phyloP scores from a whole-genome alignment of 208 protist genomes.

The Leishmania arabica region DNA sequence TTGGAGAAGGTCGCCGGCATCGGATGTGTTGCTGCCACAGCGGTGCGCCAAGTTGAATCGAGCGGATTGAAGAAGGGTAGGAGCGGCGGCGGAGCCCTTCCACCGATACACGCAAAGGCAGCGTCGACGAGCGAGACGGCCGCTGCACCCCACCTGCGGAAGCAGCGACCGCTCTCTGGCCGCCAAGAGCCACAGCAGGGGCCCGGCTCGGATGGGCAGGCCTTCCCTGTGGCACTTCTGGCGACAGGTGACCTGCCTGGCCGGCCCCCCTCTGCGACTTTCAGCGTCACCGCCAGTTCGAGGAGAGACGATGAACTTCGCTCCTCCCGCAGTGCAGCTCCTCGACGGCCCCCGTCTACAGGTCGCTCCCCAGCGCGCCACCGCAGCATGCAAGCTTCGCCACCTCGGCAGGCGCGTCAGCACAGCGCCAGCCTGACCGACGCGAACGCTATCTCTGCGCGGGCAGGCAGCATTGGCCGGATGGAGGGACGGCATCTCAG shows the following conservation, averaged over 20 bases:
- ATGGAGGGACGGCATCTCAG: not conserved
- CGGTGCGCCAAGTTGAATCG: not conserved
- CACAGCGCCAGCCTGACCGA: not conserved
- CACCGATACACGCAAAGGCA: not conserved
- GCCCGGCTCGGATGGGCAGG: not conserved
- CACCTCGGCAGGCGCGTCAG: not conserved
- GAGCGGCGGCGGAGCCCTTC: not conserved
- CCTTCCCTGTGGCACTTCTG: not conserved
- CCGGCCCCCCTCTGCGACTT: not conserved
- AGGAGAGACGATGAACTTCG: not conserved
- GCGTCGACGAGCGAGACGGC: not conserved
- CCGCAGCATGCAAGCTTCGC: not conserved
- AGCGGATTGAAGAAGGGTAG: not conserved
- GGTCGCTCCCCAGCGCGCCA: not conserved
- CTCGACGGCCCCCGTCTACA: not conserved
- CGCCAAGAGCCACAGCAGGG: not conserved
- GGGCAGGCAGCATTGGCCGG: not conserved
- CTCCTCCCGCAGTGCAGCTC: not conserved
- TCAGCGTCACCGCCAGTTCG: not conserved
- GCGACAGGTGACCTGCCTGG: not conserved
- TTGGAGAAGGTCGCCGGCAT: not conserved
- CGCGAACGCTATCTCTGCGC: not conserved
- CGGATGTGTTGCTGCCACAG: not conserved
- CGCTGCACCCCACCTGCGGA: not conserved
- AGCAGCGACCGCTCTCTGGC: not conserved